Evolutionary conservation across 164 flowering plant species (phyloP).

Genomic region (Dillenia suffruticosa): DNA sequence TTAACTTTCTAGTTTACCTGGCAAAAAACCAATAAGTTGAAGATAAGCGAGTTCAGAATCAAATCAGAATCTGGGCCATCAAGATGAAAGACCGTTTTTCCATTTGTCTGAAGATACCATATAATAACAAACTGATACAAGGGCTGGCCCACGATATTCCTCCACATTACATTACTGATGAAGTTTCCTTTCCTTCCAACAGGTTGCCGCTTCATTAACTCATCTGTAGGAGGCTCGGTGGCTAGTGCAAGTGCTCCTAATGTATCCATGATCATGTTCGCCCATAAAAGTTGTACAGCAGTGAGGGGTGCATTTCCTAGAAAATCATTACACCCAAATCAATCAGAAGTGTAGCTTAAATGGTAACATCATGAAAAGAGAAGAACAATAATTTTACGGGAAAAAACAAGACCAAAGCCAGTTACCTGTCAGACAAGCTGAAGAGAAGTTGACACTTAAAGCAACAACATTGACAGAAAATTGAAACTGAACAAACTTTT

Average conservation of each 20-base stretch:
- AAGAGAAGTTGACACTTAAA: slow-evolving; percentile 79
- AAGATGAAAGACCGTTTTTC: slow-evolving; percentile 58
- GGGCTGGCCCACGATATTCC: slow-evolving; percentile 87
- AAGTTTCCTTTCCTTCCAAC: slow-evolving; percentile 94
- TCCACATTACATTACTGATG: slow-evolving; percentile 93
- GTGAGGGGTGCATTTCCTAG: slow-evolving; percentile 89
- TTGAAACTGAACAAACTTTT: slow-evolving; percentile 93
- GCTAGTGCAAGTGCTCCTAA: slow-evolving; percentile 95
- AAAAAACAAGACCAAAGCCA: not conserved
- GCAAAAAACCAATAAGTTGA: slow-evolving; percentile 88
- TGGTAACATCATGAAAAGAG: not conserved
- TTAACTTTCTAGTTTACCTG: slow-evolving; percentile 46
- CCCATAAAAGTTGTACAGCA: slow-evolving; percentile 96
- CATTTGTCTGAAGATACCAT: slow-evolving; percentile 81
- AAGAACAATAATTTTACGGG: not conserved
- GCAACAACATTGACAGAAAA: slow-evolving; percentile 94
- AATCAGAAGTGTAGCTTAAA: not conserved
- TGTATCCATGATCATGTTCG: slow-evolving; percentile 99
- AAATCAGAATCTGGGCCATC: slow-evolving; percentile 63
- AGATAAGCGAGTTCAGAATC: slow-evolving; percentile 74
- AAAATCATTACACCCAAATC: slow-evolving; percentile 9
- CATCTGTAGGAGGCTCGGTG: slow-evolving; percentile 88
- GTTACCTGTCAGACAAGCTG: slow-evolving; percentile 90
- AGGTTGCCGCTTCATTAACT: slow-evolving; percentile 72
- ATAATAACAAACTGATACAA: slow-evolving; percentile 74